These are phyloP conservation scores for Backusella luteola DNA, from an alignment of 192 early-diverging fungal species.

Conservation along the genomic window DNA sequence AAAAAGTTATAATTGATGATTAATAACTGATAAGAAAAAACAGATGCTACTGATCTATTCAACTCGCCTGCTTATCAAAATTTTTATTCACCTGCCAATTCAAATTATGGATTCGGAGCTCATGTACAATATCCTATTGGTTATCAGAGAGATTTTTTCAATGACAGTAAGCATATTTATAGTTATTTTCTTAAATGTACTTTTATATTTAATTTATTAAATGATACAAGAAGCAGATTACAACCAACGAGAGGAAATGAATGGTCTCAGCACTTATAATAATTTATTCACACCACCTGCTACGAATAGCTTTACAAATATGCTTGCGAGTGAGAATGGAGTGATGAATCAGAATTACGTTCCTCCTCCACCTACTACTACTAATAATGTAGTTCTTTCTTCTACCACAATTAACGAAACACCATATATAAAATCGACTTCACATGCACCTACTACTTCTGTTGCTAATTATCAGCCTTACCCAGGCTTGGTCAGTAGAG, in stretches of 20 bases:
- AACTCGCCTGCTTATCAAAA: neutral
- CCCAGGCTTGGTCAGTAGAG: conserved; percentile 31
- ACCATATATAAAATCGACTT: conserved; percentile 1
- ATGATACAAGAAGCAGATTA: neutral
- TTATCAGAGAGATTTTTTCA: neutral
- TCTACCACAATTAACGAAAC: neutral
- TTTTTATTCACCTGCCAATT: neutral
- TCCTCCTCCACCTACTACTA: neutral
- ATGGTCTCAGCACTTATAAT: neutral
- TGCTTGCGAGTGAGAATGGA: neutral
- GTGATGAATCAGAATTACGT: neutral
- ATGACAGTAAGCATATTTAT: neutral
- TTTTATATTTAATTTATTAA: neutral
- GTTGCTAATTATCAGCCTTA: neutral
- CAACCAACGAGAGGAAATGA: neutral
- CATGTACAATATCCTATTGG: neutral
- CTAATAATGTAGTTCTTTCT: neutral
- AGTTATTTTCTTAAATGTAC: neutral
- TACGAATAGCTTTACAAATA: neutral
- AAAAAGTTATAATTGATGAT: neutral
- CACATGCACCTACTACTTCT: neutral
- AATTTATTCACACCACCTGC: neutral
- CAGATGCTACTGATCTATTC: neutral
- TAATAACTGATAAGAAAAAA: neutral
- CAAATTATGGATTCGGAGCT: neutral